These are phyloP conservation scores for Zygotorulaspora danielsina DNA, from an alignment of 805 yeast genomes.

Conservation along the genomic window DNA sequence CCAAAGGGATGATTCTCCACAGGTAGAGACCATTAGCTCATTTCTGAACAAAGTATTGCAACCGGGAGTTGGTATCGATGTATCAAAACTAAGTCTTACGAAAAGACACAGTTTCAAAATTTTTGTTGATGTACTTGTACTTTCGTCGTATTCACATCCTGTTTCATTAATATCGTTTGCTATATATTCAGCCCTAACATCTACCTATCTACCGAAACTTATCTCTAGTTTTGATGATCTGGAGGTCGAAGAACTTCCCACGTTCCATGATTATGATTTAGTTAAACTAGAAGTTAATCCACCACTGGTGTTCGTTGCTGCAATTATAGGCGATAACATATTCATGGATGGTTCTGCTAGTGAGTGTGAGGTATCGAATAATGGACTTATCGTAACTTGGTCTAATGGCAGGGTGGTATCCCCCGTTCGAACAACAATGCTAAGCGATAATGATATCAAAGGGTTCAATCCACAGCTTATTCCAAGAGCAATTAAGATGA, in stretches of 20 bases:
- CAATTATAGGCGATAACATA: conserved; percentile 62
- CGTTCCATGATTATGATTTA: conserved; percentile 80
- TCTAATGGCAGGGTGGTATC: conserved; percentile 61
- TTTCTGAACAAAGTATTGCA: conserved; percentile 40
- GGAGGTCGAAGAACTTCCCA: conserved; percentile 81
- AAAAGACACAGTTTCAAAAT: conserved; percentile 71
- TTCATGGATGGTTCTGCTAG: conserved; percentile 83
- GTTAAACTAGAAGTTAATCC: conserved; percentile 53
- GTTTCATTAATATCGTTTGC: conserved; percentile 76
- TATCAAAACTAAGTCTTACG: conserved; percentile 54
- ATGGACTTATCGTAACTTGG: conserved; percentile 74
- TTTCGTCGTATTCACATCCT: conserved; percentile 77
- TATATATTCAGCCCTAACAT: conserved; percentile 71
- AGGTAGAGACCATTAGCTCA: conserved; percentile 60
- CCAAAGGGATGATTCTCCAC: conserved; percentile 70
- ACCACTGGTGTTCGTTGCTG: conserved; percentile 73
- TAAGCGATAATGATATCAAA: conserved; percentile 47
- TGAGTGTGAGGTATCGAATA: conserved; percentile 84
- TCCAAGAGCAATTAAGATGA: conserved; percentile 51
- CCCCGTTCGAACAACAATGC: conserved; percentile 66
- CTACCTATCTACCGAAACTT: conserved; percentile 70
- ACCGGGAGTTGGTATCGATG: conserved; percentile 40
- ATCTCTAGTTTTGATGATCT: conserved; percentile 60
- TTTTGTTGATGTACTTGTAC: conserved; percentile 72
- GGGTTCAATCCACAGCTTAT: conserved; percentile 51